These are phyloP conservation scores for Tulasnella sp. DNA, from an alignment of 768 basidiomycete species.

Conservation along the genomic window DNA sequence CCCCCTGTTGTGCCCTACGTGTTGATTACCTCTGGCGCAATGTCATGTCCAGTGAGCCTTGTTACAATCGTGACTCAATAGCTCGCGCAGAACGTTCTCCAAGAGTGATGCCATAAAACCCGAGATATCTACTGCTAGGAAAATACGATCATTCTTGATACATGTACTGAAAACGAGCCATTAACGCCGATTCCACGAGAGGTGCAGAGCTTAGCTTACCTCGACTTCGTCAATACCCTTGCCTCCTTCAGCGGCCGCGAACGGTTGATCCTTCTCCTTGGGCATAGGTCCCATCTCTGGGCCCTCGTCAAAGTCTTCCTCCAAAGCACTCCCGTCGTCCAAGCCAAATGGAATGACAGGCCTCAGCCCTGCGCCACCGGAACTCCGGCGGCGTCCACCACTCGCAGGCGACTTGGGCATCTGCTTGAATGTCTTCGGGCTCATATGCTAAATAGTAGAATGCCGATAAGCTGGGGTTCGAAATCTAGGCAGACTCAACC, in stretches of 20 bases:
- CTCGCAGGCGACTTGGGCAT: conserved; percentile 90
- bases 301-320: conserved; percentile 74
- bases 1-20: not conserved
- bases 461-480: not conserved
- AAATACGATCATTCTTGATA: conserved; percentile 32
- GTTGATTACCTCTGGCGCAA: not conserved
- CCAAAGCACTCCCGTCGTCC: conserved; percentile 72
- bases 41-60: not conserved
- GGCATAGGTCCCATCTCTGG: conserved; percentile 75
- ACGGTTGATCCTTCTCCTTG: conserved; percentile 71
- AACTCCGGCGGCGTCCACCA: conserved; percentile 65
- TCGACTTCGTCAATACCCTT: conserved; percentile 83
- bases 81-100: not conserved
- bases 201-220: conserved; percentile 31
- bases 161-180: conserved; percentile 33
- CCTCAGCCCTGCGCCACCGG: conserved; percentile 72
- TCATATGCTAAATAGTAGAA: conserved; percentile 74
- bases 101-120: not conserved
- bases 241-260: conserved; percentile 67
- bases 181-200: not conserved
- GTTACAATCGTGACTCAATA: not conserved
- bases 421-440: conserved; percentile 91
- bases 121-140: not conserved
- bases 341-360: conserved; percentile 79
- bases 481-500: not conserved